phyloP scores from a whole-genome alignment of 805 yeast genomes.

The Debaryomyces hansenii region DNA sequence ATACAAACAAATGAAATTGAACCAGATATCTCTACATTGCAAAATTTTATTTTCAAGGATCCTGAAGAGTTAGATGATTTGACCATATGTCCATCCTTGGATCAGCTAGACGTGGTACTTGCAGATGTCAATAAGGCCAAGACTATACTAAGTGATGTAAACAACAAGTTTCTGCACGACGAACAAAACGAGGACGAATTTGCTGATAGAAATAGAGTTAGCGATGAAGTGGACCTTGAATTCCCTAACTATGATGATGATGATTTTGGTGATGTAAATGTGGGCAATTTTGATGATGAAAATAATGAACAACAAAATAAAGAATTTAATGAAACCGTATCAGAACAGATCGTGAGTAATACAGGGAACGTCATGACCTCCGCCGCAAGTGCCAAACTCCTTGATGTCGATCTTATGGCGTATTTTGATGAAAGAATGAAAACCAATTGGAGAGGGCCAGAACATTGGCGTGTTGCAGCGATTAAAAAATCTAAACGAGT shows the following conservation, averaged over 20 bases:
- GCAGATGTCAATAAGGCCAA: constrained; percentile 56
- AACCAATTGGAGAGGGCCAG: constrained; percentile 84
- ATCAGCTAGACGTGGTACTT: constrained; percentile 58
- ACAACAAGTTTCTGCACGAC: constrained; percentile 26
- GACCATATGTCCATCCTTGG: constrained; percentile 71
- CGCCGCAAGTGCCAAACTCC: constrained; percentile 1
- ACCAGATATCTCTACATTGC: constrained; percentile 19
- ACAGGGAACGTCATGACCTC: too few species aligned
- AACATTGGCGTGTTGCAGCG: constrained; percentile 82
- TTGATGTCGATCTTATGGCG: constrained; percentile 67
- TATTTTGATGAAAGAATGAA: constrained; percentile 75
- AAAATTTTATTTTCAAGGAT: constrained; percentile 19
- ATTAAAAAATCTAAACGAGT: constrained; percentile 44
- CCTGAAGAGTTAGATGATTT: constrained; percentile 19
- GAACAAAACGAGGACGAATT: constrained; percentile 9
- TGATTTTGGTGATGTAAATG: constrained; percentile 13
- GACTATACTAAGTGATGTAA: constrained; percentile 38
- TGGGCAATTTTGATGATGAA: constrained; percentile 23
- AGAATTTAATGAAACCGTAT: constrained; percentile 6
- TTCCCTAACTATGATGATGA: constrained; percentile 22
- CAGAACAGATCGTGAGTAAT: constrained; percentile 5
- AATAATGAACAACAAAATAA: constrained; percentile 12
- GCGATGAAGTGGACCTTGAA: constrained; percentile 4
- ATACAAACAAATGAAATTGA: constrained; percentile 15
- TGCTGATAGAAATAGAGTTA: constrained; percentile 4